phyloP scores from a whole-genome alignment of 139 green algal genomes.

The Dunaliella sp. region DNA sequence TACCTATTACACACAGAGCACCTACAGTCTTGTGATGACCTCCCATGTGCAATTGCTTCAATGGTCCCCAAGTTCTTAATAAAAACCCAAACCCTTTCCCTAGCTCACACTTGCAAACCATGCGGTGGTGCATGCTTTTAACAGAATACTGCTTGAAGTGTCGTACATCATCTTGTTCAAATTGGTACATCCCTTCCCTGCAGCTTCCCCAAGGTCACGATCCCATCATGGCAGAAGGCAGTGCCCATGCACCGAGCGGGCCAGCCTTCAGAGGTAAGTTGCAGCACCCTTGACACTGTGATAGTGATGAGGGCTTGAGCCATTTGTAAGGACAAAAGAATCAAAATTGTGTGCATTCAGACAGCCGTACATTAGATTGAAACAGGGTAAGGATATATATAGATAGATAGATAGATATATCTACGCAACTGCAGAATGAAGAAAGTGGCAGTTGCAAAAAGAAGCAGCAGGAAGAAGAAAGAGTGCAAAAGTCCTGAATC shows the following conservation, averaged over 20 bases:
- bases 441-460: neutral
- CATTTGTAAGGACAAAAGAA: too few species aligned
- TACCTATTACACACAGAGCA: too few species aligned
- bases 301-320: too few species aligned
- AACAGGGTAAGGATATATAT: neutral
- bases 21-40: too few species aligned
- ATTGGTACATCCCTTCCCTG: neutral
- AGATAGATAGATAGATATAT: too few species aligned
- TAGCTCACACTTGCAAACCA: neutral
- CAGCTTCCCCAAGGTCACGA: neutral
- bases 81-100: too few species aligned
- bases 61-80: too few species aligned
- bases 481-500: too few species aligned
- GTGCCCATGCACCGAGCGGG: slow-evolving; percentile 40
- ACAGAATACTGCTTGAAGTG: too few species aligned
- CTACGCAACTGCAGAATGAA: neutral
- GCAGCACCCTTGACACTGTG: too few species aligned
- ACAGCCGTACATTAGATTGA: neutral
- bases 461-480: neutral
- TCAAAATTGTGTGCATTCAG: too few species aligned
- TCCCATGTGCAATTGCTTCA: too few species aligned
- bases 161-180: neutral
- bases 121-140: neutral
- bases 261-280: slow-evolving; percentile 55
- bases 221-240: slow-evolving; percentile 5